Conservation (phyloP, 176 grass and related monocot species). For the Themeda triandra region DNA sequence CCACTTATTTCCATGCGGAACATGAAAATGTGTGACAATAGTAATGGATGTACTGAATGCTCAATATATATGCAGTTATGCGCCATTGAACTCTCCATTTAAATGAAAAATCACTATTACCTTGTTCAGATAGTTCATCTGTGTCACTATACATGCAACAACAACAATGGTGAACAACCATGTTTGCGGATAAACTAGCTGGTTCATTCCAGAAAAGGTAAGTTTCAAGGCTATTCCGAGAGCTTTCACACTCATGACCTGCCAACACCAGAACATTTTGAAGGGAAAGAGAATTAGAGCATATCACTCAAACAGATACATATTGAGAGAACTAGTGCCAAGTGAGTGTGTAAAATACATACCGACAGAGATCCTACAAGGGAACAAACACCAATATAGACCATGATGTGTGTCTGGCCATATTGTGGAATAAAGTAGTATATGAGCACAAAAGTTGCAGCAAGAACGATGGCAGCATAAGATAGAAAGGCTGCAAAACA, state of each 20-base stretch:
- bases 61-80: background rate
- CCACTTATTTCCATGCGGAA: background rate
- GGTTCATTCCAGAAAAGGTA: conserved; percentile 95
- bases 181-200: conserved; percentile 89
- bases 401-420: conserved; percentile 96
- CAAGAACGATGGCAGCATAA: conserved; percentile 71
- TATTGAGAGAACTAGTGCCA: background rate
- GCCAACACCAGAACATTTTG: conserved; percentile 28
- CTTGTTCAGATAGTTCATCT: conserved; percentile 99
- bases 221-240: conserved; percentile 95
- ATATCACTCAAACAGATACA: background rate
- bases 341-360: conserved; percentile 27
- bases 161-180: conserved; percentile 90
- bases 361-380: conserved; percentile 96
- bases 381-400: conserved; percentile 96
- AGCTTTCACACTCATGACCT: conserved; percentile 99
- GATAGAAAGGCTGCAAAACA: conserved; percentile 65
- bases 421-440: conserved; percentile 78
- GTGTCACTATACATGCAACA: conserved; percentile 71
- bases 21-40: background rate
- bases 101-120: conserved; percentile 36
- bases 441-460: conserved; percentile 76
- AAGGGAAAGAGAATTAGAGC: background rate
- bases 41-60: background rate
- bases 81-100: background rate